Conservation (phyloP, 805 yeast genomes). For the Priceomyces haplophilus region DNA sequence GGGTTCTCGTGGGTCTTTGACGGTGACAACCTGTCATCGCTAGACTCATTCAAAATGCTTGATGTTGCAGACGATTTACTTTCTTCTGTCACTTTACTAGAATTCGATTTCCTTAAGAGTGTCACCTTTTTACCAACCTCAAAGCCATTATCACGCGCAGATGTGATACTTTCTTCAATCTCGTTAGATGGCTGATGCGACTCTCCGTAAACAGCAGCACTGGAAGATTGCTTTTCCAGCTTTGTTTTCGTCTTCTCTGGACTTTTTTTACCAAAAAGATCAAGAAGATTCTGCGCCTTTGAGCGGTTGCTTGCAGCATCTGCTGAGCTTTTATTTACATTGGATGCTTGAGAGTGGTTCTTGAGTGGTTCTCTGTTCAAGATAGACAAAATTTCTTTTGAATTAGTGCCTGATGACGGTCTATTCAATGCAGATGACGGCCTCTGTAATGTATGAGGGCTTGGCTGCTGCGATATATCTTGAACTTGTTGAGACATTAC, state of each 20-base stretch:
- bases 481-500: not conserved
- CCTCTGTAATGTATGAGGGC: slow-evolving; percentile 39
- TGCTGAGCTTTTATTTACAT: slow-evolving; percentile 2
- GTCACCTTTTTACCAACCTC: slow-evolving; percentile 25
- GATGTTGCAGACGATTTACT: not conserved
- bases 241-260: not conserved
- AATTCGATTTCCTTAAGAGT: slow-evolving; percentile 23
- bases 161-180: slow-evolving; percentile 18
- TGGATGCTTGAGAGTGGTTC: slow-evolving; percentile 8
- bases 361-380: slow-evolving; percentile 26
- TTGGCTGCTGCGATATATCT: slow-evolving; percentile 19
- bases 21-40: not conserved
- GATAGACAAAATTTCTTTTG: slow-evolving; percentile 43
- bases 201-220: not conserved
- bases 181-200: slow-evolving; percentile 24
- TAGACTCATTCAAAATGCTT: not conserved
- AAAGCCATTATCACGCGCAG: slow-evolving; percentile 5
- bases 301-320: slow-evolving; percentile 24
- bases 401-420: slow-evolving; percentile 29
- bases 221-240: slow-evolving; percentile 1
- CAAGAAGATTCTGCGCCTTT: slow-evolving; percentile 30
- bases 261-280: slow-evolving; percentile 20
- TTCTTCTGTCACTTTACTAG: slow-evolving; percentile 1
- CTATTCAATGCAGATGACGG: slow-evolving; percentile 33
- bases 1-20: not conserved